Evolutionary conservation across 2,329 filamentous ascomycete genomes (phyloP), one percentile per base, ranked within the genome.

Genomic region (Cercospora brassicicola): DNA sequence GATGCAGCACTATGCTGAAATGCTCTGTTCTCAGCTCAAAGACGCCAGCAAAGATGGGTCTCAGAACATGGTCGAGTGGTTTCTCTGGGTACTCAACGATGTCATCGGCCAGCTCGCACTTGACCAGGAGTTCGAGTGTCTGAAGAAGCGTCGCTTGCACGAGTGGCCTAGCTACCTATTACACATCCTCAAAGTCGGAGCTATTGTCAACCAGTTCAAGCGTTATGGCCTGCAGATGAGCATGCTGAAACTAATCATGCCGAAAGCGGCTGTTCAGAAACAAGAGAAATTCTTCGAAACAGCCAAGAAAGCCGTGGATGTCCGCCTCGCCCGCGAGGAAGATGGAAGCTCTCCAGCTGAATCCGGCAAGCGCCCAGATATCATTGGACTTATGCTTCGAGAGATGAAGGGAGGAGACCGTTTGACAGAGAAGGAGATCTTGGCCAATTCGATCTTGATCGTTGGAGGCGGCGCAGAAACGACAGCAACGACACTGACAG

Each of bases 51-150:
- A 90, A 73, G 87, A 89, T 42, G 82, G 95, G 76, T 95, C 96
- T 75, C 84, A 89, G 66, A 84, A 85, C 39, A 86, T 93, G 62
- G 88, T 86, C 0, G 86, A 96, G n/a, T 86, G 96, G 77, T 96
- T 95, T 79, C 91, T 94, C 69, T 82, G 86, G 67, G 88, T 96
- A 62, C 92, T 92, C 87, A 86, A 87, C 70, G 89, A 92, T 33
- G 87, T 90, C 48, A 88, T 87, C 8, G 88, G 88, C 0, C 81
- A 88, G 75, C 80, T 85, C 64, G 85, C 84, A 0, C 81, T 88
- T 78, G 83, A 85, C 60, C 84, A 85, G 11, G 81, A 84, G 75
- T 83, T 82, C 33, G 57, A 72, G 53, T 73, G 72, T 64, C 61
- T 73, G 13, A 53, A 69, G 39, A 67, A 68, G 56, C 65, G 69